Percentiles rank a stretch among this genome's conserved stretches.
These are phyloP conservation scores for Strigomonas oncopelti DNA, from an alignment of 208 protist species.

Conservation along the genomic window DNA sequence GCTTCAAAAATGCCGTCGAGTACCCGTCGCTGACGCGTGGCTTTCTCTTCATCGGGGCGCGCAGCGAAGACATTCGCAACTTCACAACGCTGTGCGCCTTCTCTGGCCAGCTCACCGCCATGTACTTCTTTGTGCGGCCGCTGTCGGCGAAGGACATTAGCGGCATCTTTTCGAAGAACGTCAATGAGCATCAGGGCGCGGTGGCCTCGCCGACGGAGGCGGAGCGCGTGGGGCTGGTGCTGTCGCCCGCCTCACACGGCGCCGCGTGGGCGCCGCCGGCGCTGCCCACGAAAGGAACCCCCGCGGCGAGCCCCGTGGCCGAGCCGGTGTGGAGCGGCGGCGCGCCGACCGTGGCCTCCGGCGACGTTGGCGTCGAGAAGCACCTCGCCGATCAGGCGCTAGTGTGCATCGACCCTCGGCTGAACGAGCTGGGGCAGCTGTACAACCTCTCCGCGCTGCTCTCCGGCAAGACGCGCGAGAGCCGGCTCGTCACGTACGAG, in stretches of 20 bases:
- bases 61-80: conserved; percentile 57
- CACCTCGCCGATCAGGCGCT: conserved; percentile 38
- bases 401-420: conserved; percentile 75
- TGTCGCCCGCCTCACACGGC: background rate
- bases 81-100: conserved; percentile 38
- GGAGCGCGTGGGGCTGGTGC: background rate
- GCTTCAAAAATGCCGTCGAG: conserved; percentile 17
- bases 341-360: background rate
- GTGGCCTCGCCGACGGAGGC: background rate
- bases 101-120: conserved; percentile 58
- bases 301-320: background rate
- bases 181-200: background rate
- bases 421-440: conserved; percentile 65
- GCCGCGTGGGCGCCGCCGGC: no score
- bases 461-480: conserved; percentile 40
- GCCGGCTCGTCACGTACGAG: conserved; percentile 58
- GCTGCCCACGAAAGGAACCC: no score
- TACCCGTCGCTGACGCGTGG: conserved; percentile 53
- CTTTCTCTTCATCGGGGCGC: conserved; percentile 52
- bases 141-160: conserved; percentile 36
- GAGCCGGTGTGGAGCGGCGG: background rate
- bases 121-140: conserved; percentile 60
- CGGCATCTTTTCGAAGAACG: conserved; percentile 18
- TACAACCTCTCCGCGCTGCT: conserved; percentile 78
- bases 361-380: conserved; percentile 19